These are phyloP conservation scores for Camelina neglecta DNA, from an alignment of 345 rosid genomes.

Conservation along the genomic window DNA sequence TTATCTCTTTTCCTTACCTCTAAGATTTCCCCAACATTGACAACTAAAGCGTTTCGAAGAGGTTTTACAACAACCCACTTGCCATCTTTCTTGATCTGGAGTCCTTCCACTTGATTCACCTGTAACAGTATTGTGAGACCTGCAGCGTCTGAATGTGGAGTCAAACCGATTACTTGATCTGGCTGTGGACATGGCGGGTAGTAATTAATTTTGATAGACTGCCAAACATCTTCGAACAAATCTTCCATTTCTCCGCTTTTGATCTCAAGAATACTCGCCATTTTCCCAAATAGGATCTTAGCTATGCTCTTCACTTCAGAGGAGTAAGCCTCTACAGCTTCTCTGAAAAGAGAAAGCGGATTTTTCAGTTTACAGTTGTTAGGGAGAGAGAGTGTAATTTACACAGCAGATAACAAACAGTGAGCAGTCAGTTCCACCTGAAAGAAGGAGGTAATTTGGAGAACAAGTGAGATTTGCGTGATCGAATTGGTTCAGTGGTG, in stretches of 20 bases:
- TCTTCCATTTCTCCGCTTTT: constrained; percentile 44
- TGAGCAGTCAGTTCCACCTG: constrained; percentile 42
- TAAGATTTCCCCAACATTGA: constrained; percentile 55
- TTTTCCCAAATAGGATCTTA: constrained; percentile 31
- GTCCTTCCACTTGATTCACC: constrained; percentile 49
- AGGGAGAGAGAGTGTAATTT: not conserved
- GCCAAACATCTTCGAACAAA: constrained; percentile 45
- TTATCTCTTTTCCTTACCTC: constrained; percentile 46
- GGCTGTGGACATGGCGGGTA: constrained; percentile 55
- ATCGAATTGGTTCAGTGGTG: constrained; percentile 37
- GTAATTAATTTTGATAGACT: constrained; percentile 46
- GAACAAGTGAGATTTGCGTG: constrained; percentile 48
- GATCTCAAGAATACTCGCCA: constrained; percentile 42
- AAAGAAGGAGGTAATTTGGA: constrained; percentile 47
- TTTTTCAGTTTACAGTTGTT: not conserved
- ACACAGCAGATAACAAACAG: not conserved
- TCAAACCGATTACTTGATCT: constrained; percentile 44
- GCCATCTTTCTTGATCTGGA: constrained; percentile 46
- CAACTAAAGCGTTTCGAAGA: constrained; percentile 49
- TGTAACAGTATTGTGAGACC: constrained; percentile 51
- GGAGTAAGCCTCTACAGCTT: constrained; percentile 44
- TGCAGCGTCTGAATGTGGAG: constrained; percentile 49
- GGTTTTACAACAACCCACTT: constrained; percentile 52
- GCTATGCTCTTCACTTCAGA: constrained; percentile 42
- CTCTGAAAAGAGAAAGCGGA: constrained; percentile 32